A percentile compares a stretch with the other conserved stretches of the same genome.
Conservation (phyloP, 1,284 basidiomycete genomes). For the Ceratobasidium sp. region DNA sequence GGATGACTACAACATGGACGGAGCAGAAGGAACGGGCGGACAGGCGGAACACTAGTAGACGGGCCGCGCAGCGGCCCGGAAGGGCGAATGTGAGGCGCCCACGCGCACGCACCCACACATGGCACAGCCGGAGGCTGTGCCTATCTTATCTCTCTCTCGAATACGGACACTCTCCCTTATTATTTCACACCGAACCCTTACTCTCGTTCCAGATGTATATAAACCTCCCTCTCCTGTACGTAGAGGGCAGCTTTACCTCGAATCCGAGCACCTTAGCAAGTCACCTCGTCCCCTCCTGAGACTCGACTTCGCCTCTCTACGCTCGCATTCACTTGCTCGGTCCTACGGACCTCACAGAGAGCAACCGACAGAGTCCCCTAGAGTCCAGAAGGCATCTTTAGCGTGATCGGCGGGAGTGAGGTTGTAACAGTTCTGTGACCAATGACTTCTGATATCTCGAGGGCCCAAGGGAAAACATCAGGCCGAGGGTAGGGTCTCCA, state of each 20-base stretch:
- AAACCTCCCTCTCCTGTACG: background rate
- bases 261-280: constrained; percentile 7
- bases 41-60: background rate
- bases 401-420: no score
- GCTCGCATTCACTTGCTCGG: constrained; percentile 4
- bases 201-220: background rate
- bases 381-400: no score
- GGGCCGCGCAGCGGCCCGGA: background rate
- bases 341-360: constrained; percentile 24
- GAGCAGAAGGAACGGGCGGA: no score
- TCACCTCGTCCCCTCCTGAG: background rate
- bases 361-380: no score
- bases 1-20: no score
- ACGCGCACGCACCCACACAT: background rate
- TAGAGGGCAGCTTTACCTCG: background rate
- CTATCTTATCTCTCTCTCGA: background rate
- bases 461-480: no score
- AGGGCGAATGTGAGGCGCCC: constrained; percentile 3
- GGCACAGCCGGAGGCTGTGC: background rate
- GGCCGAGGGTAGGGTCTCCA: no score
- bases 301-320: no score
- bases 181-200: no score
- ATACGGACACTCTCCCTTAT: no score
- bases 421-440: no score
- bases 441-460: no score